phyloP scores from a whole-genome alignment of 1,284 basidiomycete genomes.

The Puccinia hordei region DNA sequence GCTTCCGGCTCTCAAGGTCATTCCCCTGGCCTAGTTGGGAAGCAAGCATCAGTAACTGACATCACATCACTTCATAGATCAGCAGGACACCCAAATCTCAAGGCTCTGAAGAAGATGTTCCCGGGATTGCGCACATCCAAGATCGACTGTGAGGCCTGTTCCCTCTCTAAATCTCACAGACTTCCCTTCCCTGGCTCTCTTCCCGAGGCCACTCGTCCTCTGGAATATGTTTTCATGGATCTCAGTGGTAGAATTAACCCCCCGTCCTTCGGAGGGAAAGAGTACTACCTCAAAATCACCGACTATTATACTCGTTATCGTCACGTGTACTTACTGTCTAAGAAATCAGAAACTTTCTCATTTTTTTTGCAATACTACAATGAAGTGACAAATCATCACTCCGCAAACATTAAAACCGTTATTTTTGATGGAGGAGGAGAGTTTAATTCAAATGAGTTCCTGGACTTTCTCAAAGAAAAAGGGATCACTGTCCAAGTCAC shows the following conservation, averaged over 20 bases:
- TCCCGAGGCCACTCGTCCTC: neutral
- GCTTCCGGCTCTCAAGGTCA: neutral
- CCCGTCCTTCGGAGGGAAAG: neutral
- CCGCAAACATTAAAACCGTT: conserved; percentile 1
- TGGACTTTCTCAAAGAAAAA: neutral
- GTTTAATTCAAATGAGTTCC: conserved; percentile 11
- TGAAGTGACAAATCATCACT: conserved; percentile 1
- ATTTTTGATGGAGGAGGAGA: conserved; percentile 22
- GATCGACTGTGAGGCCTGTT: conserved; percentile 9
- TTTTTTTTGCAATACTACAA: neutral
- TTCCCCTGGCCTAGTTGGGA: neutral
- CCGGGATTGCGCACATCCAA: too few species aligned
- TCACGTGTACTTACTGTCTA: neutral
- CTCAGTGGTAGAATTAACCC: conserved; percentile 26
- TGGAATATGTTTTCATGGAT: neutral
- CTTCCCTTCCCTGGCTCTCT: neutral
- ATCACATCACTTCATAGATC: neutral
- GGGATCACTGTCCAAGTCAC: conserved; percentile 1
- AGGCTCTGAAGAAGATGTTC: neutral
- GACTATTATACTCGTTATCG: neutral
- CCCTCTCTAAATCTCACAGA: neutral
- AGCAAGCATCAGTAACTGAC: neutral
- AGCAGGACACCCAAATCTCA: conserved; percentile 12
- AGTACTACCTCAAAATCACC: conserved; percentile 29
- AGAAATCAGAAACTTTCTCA: conserved; percentile 14